Base-by-base conservation (phyloP, 2,329 filamentous ascomycete genomes). In the Ceratocystis ficicola region DNA sequence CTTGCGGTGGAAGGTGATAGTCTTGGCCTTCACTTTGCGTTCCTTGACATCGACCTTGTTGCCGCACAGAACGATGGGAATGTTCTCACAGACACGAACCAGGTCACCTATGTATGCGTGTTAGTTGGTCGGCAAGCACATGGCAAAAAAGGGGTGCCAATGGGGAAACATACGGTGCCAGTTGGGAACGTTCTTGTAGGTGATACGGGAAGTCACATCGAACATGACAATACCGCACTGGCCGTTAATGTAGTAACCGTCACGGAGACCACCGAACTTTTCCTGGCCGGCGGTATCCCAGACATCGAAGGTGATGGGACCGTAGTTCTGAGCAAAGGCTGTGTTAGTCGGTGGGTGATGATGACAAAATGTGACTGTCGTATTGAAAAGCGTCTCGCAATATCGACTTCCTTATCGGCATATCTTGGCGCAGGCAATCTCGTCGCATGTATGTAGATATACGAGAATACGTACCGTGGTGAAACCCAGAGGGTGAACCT, bases 211-310 rank as follows among this genome's bases (percentile, higher is more conserved):
- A 70, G 94, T 97, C 72, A 99, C 93, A 79, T 99, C 93, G 79
- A 99, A 99, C 93, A 99, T 99, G 87, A 99, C 97, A 83, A 99
- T 96, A 82, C 94, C 93, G 80, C 93, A 97, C 82, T 97, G 93
- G 75, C 93, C 93, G 83, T 96, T 96, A 85, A 99, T 99, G 84
- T 99, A 99, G 87, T 99, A 99, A 73, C 93, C 93, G 80, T 99
- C 93, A 82, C 93, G 90, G 75, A 99, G 90, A 84, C 93, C 93
- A 79, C 93, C 93, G 72, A 99, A 99, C 86, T 97, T 99, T 85
- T 99, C 93, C 81, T 99, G 93, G 73, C 93, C 93, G 73, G 93
- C 93, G 70, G 93, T 99, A 78, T 99, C 93, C 93, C 93, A 99
- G 73, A 97, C 94, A 77, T 99, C 93, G 82, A 99, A 99, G 82